Percentiles rank a stretch among this genome's conserved stretches.
These are phyloP conservation scores for Daldinia loculata DNA, from an alignment of 495 filamentous ascomycete genomes.

Conservation along the genomic window DNA sequence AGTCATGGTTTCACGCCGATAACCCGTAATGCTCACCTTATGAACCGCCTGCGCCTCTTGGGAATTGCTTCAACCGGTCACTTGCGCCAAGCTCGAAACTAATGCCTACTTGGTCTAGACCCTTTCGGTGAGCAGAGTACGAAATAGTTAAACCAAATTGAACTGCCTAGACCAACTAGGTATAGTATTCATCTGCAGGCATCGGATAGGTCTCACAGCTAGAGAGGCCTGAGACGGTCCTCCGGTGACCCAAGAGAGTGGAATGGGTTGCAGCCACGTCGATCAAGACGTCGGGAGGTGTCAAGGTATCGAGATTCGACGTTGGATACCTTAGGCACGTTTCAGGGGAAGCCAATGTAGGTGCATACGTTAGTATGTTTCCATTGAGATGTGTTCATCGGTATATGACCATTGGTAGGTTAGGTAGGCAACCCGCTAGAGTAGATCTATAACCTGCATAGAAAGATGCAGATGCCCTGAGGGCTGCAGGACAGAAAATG, in stretches of 20 bases:
- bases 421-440: background rate
- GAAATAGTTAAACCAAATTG: background rate
- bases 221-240: background rate
- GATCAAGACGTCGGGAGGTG: conserved; percentile 26
- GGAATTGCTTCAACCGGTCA: conserved; percentile 21
- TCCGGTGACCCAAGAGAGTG: conserved; percentile 32
- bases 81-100: conserved; percentile 14
- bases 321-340: background rate
- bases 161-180: background rate
- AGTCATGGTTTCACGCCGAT: conserved; percentile 21
- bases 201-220: background rate
- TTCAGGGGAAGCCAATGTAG: conserved; percentile 3
- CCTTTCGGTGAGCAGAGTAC: conserved; percentile 1
- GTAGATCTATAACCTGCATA: conserved; percentile 26
- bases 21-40: conserved; percentile 14
- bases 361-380: background rate
- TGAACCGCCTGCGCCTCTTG: conserved; percentile 30
- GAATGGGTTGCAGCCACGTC: conserved; percentile 43
- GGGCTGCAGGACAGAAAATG: background rate
- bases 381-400: background rate
- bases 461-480: background rate
- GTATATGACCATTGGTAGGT: background rate
- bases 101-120: background rate
- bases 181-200: background rate
- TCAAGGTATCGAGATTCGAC: conserved; percentile 31